Evolutionary conservation across 257 asterid species (phyloP).

Genomic region (Jacaranda mimosifolia): DNA sequence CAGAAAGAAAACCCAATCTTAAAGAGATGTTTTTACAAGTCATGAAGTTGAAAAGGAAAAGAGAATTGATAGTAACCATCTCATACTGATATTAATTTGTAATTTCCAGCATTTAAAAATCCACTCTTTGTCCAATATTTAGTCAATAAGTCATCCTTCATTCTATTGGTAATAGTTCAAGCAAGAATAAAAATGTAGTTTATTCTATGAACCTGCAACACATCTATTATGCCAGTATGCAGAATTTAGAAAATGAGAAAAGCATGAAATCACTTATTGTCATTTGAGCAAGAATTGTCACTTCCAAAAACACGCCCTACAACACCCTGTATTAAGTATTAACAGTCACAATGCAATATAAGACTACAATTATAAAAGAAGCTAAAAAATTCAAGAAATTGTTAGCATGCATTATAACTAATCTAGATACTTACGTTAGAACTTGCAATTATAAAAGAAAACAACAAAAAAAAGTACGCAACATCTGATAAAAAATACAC

Average conservation of each 20-base stretch:
- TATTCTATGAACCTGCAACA: background rate
- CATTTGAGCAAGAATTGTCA: constrained; percentile 73
- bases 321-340: constrained; percentile 81
- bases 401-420: background rate
- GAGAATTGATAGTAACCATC: background rate
- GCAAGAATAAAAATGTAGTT: constrained; percentile 4
- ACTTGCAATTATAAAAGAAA: background rate
- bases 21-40: background rate
- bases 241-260: constrained; percentile 5
- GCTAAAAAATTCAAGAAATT: constrained; percentile 14
- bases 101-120: too few relatives aligned
- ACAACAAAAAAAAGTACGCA: background rate
- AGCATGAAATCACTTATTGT: constrained; percentile 70
- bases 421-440: background rate
- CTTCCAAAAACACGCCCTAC: constrained; percentile 92
- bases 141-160: background rate
- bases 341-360: background rate
- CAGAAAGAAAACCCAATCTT: background rate
- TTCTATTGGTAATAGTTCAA: background rate
- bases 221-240: background rate
- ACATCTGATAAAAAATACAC: constrained; percentile 15
- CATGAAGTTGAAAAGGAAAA: background rate
- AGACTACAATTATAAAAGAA: constrained; percentile 15
- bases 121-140: background rate
- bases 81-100: background rate